Evolutionary conservation across 2,329 filamentous ascomycete species (phyloP).

Genomic region (Pezicula radicicola): DNA sequence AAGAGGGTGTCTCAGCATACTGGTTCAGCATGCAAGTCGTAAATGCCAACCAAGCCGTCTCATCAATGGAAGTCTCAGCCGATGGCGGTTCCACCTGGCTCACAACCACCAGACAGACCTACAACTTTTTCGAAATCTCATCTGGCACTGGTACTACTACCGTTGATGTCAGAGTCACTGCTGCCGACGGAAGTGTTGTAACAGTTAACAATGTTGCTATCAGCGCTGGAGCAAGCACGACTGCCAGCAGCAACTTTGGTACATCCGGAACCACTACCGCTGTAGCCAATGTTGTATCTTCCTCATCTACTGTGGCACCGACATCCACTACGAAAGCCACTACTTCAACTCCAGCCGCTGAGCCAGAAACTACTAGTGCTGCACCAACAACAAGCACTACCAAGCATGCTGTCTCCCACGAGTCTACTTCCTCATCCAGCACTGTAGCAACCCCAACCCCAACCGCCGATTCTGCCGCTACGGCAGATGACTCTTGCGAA

Average conservation of each 20-base stretch:
- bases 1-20: conserved; percentile 45
- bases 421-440: too few species aligned
- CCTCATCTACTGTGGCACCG: background rate
- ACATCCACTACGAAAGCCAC: background rate
- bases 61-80: conserved; percentile 56
- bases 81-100: conserved; percentile 58
- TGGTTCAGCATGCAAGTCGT: conserved; percentile 64
- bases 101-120: conserved; percentile 47
- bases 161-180: conserved; percentile 55
- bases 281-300: background rate
- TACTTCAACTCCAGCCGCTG: background rate
- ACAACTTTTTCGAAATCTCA: conserved; percentile 61
- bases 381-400: too few species aligned
- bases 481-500: too few species aligned
- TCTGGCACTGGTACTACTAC: conserved; percentile 51
- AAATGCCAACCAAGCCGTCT: conserved; percentile 56
- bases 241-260: conserved; percentile 23
- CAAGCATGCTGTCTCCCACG: too few species aligned
- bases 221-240: conserved; percentile 9
- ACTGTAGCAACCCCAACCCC: too few species aligned
- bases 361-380: too few species aligned
- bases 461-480: too few species aligned
- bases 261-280: background rate
- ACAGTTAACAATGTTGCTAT: conserved; percentile 49
- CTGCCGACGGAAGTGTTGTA: conserved; percentile 46